These are phyloP conservation scores for Fraxinus pennsylvanica DNA, from an alignment of 257 asterid genomes.

Conservation along the genomic window DNA sequence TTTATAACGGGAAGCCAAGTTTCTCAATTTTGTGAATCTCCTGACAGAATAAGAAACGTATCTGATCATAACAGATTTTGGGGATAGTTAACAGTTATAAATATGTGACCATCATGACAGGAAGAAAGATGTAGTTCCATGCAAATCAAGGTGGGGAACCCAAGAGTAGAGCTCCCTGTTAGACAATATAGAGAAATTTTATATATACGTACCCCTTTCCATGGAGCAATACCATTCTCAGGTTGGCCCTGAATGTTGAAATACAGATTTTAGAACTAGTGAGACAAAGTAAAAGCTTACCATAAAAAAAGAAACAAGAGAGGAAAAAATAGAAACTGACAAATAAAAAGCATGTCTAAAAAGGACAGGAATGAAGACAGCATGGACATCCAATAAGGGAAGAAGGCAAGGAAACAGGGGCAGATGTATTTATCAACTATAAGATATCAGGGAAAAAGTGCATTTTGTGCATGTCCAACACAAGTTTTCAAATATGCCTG, in stretches of 20 bases:
- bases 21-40: neutral
- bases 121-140: neutral
- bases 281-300: neutral
- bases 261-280: slow-evolving; percentile 24
- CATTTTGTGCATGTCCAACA: neutral
- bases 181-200: neutral
- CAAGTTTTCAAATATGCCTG: neutral
- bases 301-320: neutral
- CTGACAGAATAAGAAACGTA: neutral
- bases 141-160: neutral
- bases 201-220: slow-evolving; percentile 86
- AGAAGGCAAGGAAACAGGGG: neutral
- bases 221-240: slow-evolving; percentile 79
- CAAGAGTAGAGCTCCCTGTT: slow-evolving; percentile 10
- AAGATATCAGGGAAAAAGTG: neutral
- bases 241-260: slow-evolving; percentile 67
- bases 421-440: neutral
- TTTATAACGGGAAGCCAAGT: neutral
- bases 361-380: neutral
- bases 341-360: neutral
- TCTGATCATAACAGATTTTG: neutral
- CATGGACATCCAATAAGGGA: neutral
- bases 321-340: neutral
- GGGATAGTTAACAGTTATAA: neutral
- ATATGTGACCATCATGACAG: neutral